Base-by-base conservation (phyloP, 2,329 filamentous ascomycete genomes). In the Neopestalotiopsis clavispora region DNA sequence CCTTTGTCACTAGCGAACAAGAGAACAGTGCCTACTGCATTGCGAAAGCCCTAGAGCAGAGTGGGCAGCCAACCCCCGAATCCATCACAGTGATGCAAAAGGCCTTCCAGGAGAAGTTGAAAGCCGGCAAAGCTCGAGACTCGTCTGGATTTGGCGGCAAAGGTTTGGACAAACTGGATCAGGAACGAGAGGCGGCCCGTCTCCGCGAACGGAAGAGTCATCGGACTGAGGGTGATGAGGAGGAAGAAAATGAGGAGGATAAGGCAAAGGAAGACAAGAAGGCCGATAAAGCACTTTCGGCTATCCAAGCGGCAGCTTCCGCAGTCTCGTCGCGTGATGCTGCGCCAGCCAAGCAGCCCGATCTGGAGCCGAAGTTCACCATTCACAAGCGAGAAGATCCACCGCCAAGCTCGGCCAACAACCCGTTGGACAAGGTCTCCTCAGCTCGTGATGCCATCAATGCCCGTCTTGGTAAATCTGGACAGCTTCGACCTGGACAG, bases 401-500 rank as follows among this genome's bases (percentile, higher is more conserved):
- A 13, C 79, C 84, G 14, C 78, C 83, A 12, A 78, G 81, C 20
- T 82, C 80, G 23, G 82, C 77, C 61, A 90, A 90, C 76, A 91
- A 93, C 75, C 88, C 93, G 20, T 86, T 97, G 71, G 94, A 97
- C 81, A 94, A 93, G 83, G 95, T 96, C 69, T 92, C 92, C 69
- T 93, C 93, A n/a, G 95, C 95, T 4, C 94, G 96, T 74, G 94
- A 91, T 74, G 92, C 92, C 79, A 97, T 99, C 82, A 95, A 97
- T 80, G 91, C 91, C 70, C 94, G 96, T 73, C 87, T 99, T 52
- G 95, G 94, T 76, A 94, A 94, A 74, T 94, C 94, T 42, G 95
- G 95, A 45, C 92, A 96, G 78, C 91, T 98, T 75, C 92, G 96
- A 70, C 92, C 94, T 4, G 96, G 96, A 14, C 95, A 97, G 71